These are phyloP conservation scores for Aspergillus funiculosus DNA, from an alignment of 495 filamentous ascomycete species.

Conservation along the genomic window DNA sequence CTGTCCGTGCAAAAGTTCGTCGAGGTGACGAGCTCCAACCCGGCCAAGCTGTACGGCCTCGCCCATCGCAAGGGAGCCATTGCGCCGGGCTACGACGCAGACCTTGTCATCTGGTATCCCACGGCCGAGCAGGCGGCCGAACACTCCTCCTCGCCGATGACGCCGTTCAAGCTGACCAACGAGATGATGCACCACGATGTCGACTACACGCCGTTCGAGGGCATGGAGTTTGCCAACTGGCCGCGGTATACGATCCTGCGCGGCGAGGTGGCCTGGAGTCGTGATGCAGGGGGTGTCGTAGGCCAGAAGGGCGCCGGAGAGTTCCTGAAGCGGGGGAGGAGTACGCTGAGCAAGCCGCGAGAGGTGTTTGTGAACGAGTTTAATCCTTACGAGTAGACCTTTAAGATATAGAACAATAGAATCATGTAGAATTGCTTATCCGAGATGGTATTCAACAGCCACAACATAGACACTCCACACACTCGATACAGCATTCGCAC, in stretches of 20 bases:
- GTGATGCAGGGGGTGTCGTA: conserved; percentile 42
- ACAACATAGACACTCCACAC: conserved; percentile 17
- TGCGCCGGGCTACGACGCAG: conserved; percentile 48
- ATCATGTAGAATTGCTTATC: too few species aligned
- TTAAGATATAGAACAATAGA: not conserved
- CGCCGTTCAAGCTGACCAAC: conserved; percentile 42
- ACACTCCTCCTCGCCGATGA: conserved; percentile 12
- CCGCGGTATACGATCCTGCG: conserved; percentile 55
- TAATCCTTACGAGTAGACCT: conserved; percentile 11
- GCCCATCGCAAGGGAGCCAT: conserved; percentile 51
- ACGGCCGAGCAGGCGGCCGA: conserved; percentile 14
- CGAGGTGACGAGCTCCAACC: conserved; percentile 50
- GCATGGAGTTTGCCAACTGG: conserved; percentile 50
- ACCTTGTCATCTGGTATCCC: conserved; percentile 42
- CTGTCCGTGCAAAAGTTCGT: conserved; percentile 52
- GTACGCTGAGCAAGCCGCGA: conserved; percentile 11
- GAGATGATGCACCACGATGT: conserved; percentile 52
- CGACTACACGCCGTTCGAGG: conserved; percentile 60
- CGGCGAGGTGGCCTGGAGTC: conserved; percentile 53
- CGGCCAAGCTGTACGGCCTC: conserved; percentile 57
- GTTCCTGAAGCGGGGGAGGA: conserved; percentile 39
- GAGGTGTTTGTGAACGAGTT: conserved; percentile 16
- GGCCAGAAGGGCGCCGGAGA: conserved; percentile 47
- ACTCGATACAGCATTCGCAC: conserved; percentile 23
- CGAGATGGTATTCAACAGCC: conserved; percentile 12